Evolutionary conservation across 2,329 filamentous ascomycete species (phyloP).

Genomic region (Beauveria varroae): DNA sequence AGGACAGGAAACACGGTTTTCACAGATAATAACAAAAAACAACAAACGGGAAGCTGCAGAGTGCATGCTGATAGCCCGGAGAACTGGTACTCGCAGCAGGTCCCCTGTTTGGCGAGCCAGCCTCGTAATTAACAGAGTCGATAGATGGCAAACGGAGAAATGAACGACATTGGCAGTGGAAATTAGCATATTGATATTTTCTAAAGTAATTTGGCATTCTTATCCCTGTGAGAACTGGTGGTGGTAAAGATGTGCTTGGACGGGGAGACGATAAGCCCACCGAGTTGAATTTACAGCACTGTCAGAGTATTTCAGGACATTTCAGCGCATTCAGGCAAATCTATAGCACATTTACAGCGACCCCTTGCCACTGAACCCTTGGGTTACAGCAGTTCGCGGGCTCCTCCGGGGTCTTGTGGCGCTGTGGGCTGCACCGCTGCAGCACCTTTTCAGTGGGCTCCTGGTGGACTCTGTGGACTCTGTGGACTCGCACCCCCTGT

Average conservation of each 20-base stretch:
- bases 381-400: too few species aligned
- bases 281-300: too few species aligned
- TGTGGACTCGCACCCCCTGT: background rate
- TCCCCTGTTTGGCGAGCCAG: background rate
- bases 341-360: too few species aligned
- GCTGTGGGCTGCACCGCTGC: too few species aligned
- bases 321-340: too few species aligned
- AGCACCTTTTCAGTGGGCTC: background rate
- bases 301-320: too few species aligned
- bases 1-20: background rate
- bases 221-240: conserved; percentile 4
- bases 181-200: background rate
- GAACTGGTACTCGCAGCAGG: background rate
- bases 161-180: conserved; percentile 9
- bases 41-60: background rate
- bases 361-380: too few species aligned
- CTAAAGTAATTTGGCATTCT: background rate
- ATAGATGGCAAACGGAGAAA: conserved; percentile 1
- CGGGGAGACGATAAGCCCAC: too few species aligned
- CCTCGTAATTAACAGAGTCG: background rate
- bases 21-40: background rate
- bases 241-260: background rate
- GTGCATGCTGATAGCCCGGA: too few species aligned
- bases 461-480: background rate
- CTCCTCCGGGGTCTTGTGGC: too few species aligned